Percentiles rank a stretch among this genome's conserved stretches.
phyloP scores from a whole-genome alignment of 2,329 filamentous ascomycete genomes.

The Fusarium sterilihyphosum region DNA sequence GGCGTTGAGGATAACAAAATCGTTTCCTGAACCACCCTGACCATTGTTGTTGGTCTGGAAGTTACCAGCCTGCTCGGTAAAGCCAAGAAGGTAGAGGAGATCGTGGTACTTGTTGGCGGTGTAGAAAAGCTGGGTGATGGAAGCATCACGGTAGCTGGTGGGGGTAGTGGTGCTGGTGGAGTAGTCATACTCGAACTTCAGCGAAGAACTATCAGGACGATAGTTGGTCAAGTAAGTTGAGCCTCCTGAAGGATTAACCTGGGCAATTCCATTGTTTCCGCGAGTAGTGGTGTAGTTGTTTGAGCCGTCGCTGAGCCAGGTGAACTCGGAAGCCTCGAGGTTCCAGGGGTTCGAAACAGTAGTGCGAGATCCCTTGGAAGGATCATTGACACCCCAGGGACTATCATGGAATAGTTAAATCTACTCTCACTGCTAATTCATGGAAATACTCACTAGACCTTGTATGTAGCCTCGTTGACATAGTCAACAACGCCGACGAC shows the following conservation, averaged over 20 bases:
- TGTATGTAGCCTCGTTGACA: conserved; percentile 63
- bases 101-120: conserved; percentile 69
- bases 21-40: conserved; percentile 60
- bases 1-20: conserved; percentile 65
- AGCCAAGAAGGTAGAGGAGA: conserved; percentile 65
- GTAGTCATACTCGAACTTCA: conserved; percentile 61
- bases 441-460: conserved; percentile 55
- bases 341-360: conserved; percentile 61
- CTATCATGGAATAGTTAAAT: neutral
- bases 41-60: conserved; percentile 68
- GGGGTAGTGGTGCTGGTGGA: conserved; percentile 48
- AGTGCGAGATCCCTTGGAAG: conserved; percentile 57
- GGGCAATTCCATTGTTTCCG: conserved; percentile 57
- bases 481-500: conserved; percentile 67
- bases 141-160: conserved; percentile 60
- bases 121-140: conserved; percentile 69
- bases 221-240: conserved; percentile 50
- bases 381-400: conserved; percentile 66
- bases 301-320: conserved; percentile 61
- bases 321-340: conserved; percentile 57
- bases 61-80: conserved; percentile 67
- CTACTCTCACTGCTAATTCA: fast-evolving
- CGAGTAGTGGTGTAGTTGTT: conserved; percentile 61
- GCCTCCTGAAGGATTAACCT: conserved; percentile 44
- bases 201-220: conserved; percentile 53